Evolutionary conservation across 1,284 basidiomycete species (phyloP).

Genomic region (Ceratobasidium sp.): DNA sequence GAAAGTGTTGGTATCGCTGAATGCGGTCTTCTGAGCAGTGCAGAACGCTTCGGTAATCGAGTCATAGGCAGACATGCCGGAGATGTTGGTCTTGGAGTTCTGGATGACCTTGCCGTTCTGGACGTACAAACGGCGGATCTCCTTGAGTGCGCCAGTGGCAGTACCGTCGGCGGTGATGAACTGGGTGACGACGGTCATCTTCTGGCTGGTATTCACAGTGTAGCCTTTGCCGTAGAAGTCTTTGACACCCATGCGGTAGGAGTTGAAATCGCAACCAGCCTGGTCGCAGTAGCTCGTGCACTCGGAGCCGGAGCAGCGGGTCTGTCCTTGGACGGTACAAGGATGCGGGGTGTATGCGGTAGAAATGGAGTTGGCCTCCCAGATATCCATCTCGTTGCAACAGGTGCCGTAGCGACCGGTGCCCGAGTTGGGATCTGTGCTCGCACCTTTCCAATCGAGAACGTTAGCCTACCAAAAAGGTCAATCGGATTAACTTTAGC

Average conservation of each 20-base stretch:
- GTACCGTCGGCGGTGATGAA: slow-evolving; percentile 59
- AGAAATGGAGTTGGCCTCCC: slow-evolving; percentile 56
- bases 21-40: slow-evolving; percentile 53
- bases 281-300: slow-evolving; percentile 49
- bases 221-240: slow-evolving; percentile 57
- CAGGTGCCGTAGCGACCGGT: slow-evolving; percentile 43
- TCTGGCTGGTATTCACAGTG: slow-evolving; percentile 58
- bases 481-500: background rate
- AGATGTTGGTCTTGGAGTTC: slow-evolving; percentile 56
- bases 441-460: slow-evolving; percentile 16
- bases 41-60: slow-evolving; percentile 55
- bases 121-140: slow-evolving; percentile 62
- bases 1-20: slow-evolving; percentile 58
- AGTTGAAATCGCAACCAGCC: slow-evolving; percentile 64
- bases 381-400: slow-evolving; percentile 45
- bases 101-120: slow-evolving; percentile 60
- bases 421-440: slow-evolving; percentile 41
- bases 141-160: slow-evolving; percentile 55
- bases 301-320: slow-evolving; percentile 44
- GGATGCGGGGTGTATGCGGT: slow-evolving; percentile 55
- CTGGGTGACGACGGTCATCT: slow-evolving; percentile 63
- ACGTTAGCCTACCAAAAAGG: slow-evolving; percentile 41
- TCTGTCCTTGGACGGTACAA: slow-evolving; percentile 36
- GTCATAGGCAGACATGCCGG: slow-evolving; percentile 49
- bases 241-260: slow-evolving; percentile 59